Evolutionary conservation across 805 yeast species (phyloP).

Genomic region (Wickerhamomyces ciferrii): DNA sequence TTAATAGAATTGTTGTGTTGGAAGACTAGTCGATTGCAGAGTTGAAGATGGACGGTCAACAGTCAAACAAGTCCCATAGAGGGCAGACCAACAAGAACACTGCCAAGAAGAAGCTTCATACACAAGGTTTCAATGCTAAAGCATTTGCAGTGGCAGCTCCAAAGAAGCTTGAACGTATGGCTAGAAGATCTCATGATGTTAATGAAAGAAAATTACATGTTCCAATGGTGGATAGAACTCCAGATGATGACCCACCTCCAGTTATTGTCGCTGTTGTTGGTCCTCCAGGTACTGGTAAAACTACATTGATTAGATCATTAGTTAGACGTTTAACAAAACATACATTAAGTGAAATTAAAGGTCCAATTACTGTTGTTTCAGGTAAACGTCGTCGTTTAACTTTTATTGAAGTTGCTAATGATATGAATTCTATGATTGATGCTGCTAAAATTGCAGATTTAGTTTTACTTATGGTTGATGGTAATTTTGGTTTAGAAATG

Average conservation of each 20-base stretch:
- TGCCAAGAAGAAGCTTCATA: conserved; percentile 82
- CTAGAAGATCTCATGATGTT: conserved; percentile 76
- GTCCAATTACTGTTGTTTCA: conserved; percentile 94
- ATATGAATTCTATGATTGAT: conserved; percentile 92
- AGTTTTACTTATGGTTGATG: conserved; percentile 85
- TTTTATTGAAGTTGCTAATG: conserved; percentile 88
- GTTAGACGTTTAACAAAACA: conserved; percentile 87
- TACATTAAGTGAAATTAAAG: conserved; percentile 78
- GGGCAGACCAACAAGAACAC: conserved; percentile 49
- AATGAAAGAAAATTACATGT: conserved; percentile 85
- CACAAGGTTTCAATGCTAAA: conserved; percentile 80
- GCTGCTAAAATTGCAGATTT: conserved; percentile 93
- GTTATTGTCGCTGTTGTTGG: conserved; percentile 95
- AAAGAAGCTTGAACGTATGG: conserved; percentile 77
- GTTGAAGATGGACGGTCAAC: conserved; percentile 34
- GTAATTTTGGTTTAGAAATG: conserved; percentile 98
- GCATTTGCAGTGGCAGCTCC: conserved; percentile 85
- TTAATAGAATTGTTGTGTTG: no score
- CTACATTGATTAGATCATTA: conserved; percentile 85
- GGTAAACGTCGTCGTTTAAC: conserved; percentile 93
- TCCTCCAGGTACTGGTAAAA: conserved; percentile 98
- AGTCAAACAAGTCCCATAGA: conserved; percentile 80
- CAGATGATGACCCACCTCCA: conserved; percentile 97
- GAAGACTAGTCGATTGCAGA: no score
- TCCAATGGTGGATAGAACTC: conserved; percentile 96